Conservation (phyloP, 805 yeast species). For the Scheffersomyces spartinae region DNA sequence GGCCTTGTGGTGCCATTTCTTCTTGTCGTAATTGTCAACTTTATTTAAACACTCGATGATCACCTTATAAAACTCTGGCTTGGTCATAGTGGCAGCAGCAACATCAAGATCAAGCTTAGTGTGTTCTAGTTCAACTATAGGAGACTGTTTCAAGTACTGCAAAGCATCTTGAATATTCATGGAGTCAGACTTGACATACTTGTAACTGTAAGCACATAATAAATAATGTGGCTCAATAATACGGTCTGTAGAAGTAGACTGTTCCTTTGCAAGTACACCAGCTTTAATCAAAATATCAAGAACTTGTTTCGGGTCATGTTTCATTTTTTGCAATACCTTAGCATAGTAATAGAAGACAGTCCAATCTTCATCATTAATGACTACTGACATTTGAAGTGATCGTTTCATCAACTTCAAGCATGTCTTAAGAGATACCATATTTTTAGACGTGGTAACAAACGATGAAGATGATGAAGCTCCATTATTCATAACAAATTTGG, state of each 20-base stretch:
- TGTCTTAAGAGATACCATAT: slow-evolving; percentile 10
- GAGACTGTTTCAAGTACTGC: slow-evolving; percentile 25
- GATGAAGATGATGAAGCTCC: slow-evolving; percentile 14
- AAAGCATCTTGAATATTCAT: slow-evolving; percentile 29
- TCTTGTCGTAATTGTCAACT: slow-evolving; percentile 53
- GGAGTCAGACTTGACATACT: slow-evolving; percentile 31
- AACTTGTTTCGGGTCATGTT: slow-evolving; percentile 16
- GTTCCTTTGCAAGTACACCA: slow-evolving; percentile 27
- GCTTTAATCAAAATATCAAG: slow-evolving; percentile 34
- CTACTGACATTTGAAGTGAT: slow-evolving; percentile 36
- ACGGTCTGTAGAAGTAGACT: slow-evolving; percentile 36
- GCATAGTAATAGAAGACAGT: slow-evolving; percentile 42
- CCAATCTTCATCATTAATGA: slow-evolving; percentile 46
- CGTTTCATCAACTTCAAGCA: slow-evolving; percentile 30
- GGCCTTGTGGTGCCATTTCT: slow-evolving; percentile 89
- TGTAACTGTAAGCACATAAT: slow-evolving; percentile 45
- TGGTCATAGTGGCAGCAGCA: slow-evolving; percentile 4
- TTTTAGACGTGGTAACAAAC: slow-evolving; percentile 10
- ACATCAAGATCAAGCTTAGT: slow-evolving; percentile 8
- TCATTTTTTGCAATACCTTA: slow-evolving; percentile 45
- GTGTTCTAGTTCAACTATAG: slow-evolving; percentile 9
- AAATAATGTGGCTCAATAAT: slow-evolving; percentile 73
- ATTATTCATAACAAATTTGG: slow-evolving; percentile 19
- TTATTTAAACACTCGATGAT: slow-evolving; percentile 37
- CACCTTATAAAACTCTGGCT: slow-evolving; percentile 21